Conservation (phyloP, 768 basidiomycete genomes). For the Multifurca ochricompacta region DNA sequence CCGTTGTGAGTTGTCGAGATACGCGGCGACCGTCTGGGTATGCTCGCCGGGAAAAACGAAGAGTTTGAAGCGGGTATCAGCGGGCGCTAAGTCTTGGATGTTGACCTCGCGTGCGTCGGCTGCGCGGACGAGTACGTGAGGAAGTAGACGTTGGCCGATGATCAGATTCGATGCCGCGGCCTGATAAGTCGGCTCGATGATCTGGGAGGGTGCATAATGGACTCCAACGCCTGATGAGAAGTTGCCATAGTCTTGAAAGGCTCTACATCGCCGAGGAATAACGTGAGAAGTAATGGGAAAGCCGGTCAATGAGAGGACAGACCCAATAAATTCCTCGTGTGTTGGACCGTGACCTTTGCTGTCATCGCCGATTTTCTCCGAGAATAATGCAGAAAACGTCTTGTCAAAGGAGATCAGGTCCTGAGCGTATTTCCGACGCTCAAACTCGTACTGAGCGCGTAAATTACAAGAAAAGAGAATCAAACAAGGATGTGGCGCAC, state of each 20-base stretch:
- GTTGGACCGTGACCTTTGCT: slow-evolving; percentile 39
- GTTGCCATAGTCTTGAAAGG: slow-evolving; percentile 38
- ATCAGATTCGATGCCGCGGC: slow-evolving; percentile 32
- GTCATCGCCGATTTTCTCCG: slow-evolving; percentile 40
- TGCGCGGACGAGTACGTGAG: slow-evolving; percentile 38
- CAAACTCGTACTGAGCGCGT: slow-evolving; percentile 38
- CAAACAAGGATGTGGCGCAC: slow-evolving; percentile 25
- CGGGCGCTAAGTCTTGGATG: slow-evolving; percentile 42
- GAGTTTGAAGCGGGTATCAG: slow-evolving; percentile 43
- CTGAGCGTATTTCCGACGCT: slow-evolving; percentile 46
- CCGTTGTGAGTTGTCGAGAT: slow-evolving; percentile 24
- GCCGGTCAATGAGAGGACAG: slow-evolving; percentile 12
- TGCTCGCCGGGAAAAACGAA: slow-evolving; percentile 34
- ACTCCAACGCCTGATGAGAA: slow-evolving; percentile 45
- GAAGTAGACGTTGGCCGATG: slow-evolving; percentile 45
- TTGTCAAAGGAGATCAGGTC: slow-evolving; percentile 50
- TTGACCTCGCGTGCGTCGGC: slow-evolving; percentile 41
- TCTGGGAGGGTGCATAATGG: slow-evolving; percentile 38
- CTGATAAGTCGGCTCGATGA: slow-evolving; percentile 32
- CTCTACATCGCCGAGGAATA: slow-evolving; percentile 24
- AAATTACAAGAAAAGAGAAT: not conserved
- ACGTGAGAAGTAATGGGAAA: not conserved
- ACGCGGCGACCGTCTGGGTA: slow-evolving; percentile 25
- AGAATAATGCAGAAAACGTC: slow-evolving; percentile 43
- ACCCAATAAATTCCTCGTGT: slow-evolving; percentile 41